A percentile compares a stretch with the other conserved stretches of the same genome.
Conservation (phyloP, 2,329 filamentous ascomycete species). For the Sarocladium brachiariae region DNA sequence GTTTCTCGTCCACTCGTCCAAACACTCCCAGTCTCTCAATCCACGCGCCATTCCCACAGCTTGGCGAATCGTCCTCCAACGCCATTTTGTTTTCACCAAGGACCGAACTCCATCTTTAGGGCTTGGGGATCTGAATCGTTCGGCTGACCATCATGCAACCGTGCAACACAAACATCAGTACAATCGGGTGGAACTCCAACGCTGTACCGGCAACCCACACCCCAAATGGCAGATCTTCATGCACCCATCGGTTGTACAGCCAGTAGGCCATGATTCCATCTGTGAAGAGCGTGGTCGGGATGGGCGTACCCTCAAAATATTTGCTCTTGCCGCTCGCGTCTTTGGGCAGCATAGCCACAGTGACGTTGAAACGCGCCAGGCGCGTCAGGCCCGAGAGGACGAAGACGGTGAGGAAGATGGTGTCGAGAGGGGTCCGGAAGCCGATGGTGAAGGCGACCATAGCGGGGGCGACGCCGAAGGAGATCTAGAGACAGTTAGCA, state of each 20-base stretch:
- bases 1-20: background rate
- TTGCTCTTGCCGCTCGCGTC: constrained; percentile 84
- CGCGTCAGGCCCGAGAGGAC: constrained; percentile 91
- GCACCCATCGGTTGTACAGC: constrained; percentile 72
- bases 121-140: constrained; percentile 92
- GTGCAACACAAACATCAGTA: constrained; percentile 75
- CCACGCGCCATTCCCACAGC: too few relatives aligned
- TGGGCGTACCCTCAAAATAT: constrained; percentile 96
- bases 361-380: constrained; percentile 96
- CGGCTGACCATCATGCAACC: constrained; percentile 94
- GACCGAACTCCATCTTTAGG: too few relatives aligned
- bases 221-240: constrained; percentile 72
- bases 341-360: constrained; percentile 81
- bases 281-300: constrained; percentile 79
- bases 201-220: constrained; percentile 57
- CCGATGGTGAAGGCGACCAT: constrained; percentile 84
- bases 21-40: too few relatives aligned
- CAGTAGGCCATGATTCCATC: constrained; percentile 85
- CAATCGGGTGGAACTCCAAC: constrained; percentile 80
- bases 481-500: constrained; percentile 56
- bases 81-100: too few relatives aligned
- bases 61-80: too few relatives aligned
- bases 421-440: constrained; percentile 76
- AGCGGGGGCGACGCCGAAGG: constrained; percentile 88
- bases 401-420: constrained; percentile 75